phyloP scores from a whole-genome alignment of 1,284 basidiomycete species.

The Lentinula novae-zelandiae region DNA sequence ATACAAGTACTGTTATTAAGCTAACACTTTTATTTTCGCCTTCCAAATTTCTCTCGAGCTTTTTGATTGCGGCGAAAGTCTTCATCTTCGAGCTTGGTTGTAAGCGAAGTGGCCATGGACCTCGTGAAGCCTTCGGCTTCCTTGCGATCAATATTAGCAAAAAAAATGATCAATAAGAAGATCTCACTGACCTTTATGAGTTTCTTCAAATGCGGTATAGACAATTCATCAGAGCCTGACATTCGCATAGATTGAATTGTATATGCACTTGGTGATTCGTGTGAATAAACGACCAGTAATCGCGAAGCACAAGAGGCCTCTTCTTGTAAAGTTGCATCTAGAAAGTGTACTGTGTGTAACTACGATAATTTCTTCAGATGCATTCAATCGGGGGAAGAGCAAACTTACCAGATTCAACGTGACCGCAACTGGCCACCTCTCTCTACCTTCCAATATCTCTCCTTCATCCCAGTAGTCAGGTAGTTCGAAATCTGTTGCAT shows the following conservation, averaged over 20 bases:
- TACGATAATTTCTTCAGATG: constrained; percentile 21
- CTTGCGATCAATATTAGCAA: neutral
- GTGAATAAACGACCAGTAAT: constrained; percentile 61
- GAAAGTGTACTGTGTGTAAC: constrained; percentile 54
- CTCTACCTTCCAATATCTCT: constrained; percentile 52
- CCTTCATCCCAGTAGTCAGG: constrained; percentile 85
- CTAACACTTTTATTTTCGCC: constrained; percentile 4
- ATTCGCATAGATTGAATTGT: constrained; percentile 58
- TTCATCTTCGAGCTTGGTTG: constrained; percentile 13
- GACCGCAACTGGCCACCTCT: constrained; percentile 69
- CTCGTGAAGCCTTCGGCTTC: constrained; percentile 12
- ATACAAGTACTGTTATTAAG: neutral
- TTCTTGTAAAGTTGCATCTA: constrained; percentile 67
- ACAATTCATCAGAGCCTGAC: constrained; percentile 54
- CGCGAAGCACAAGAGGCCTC: constrained; percentile 57
- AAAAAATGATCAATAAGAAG: neutral
- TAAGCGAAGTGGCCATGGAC: constrained; percentile 11
- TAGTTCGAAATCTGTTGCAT: constrained; percentile 74
- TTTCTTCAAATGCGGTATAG: constrained; percentile 39
- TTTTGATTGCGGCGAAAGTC: constrained; percentile 14
- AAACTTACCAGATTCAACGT: constrained; percentile 68
- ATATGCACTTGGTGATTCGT: constrained; percentile 34
- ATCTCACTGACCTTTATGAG: constrained; percentile 45
- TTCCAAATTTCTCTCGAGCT: constrained; percentile 13
- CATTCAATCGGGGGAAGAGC: neutral